Evolutionary conservation across 139 green algal genomes (phyloP).

Genomic region (Micractinium conductrix): DNA sequence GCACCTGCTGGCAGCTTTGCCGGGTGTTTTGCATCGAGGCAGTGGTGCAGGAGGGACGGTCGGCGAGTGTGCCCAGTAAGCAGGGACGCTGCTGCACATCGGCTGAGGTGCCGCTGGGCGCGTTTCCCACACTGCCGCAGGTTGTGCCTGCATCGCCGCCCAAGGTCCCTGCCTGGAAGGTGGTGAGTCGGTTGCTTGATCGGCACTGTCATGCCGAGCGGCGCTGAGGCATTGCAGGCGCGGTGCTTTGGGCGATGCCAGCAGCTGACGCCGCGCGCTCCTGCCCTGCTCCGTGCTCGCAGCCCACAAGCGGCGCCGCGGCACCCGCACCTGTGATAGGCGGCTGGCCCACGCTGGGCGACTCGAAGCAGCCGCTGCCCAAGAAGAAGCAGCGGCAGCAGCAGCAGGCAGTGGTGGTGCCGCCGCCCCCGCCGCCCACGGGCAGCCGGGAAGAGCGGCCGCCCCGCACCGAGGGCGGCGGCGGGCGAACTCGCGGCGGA

Average conservation of each 20-base stretch:
- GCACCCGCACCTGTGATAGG: constrained; percentile 28
- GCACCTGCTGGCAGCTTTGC: no score
- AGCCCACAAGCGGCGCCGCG: neutral
- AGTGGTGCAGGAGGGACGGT: no score
- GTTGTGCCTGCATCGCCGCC: constrained; percentile 39
- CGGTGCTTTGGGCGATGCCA: no score
- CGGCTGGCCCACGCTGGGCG: constrained; percentile 82
- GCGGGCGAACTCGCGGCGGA: neutral
- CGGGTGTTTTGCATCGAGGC: neutral
- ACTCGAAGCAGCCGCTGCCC: constrained; percentile 75
- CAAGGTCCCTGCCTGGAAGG: constrained; percentile 82
- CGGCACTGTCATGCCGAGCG: no score
- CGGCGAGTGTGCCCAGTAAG: neutral
- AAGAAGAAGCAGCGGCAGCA: constrained; percentile 65
- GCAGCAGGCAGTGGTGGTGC: constrained; percentile 12
- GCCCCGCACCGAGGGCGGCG: constrained; percentile 7
- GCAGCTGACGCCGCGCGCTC: neutral
- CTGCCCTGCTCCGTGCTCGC: neutral
- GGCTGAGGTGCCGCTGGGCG: neutral
- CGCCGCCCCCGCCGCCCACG: constrained; percentile 23
- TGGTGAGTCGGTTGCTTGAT: constrained; percentile 61
- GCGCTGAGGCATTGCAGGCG: no score
- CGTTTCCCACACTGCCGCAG: neutral
- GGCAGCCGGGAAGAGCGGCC: neutral
- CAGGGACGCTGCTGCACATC: neutral